These are phyloP conservation scores for Suhomyces kilbournensis DNA, from an alignment of 805 yeast genomes.

Conservation along the genomic window DNA sequence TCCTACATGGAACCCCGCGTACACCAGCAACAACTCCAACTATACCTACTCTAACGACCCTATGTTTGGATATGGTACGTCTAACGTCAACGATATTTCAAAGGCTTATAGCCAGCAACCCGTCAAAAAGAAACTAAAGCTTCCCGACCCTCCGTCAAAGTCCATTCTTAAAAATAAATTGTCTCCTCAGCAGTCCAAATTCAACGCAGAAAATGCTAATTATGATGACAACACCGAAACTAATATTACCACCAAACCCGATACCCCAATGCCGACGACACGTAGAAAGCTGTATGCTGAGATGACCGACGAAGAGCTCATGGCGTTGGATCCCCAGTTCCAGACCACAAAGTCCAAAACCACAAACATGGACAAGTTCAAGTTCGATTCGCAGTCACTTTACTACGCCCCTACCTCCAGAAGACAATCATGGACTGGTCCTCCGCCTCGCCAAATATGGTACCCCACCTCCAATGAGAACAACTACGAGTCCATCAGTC, in stretches of 20 bases:
- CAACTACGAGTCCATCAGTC: conserved; percentile 36
- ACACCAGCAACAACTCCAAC: neutral
- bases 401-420: conserved; percentile 11
- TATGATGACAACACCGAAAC: conserved; percentile 14
- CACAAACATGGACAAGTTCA: conserved; percentile 41
- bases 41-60: conserved; percentile 11
- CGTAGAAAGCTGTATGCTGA: conserved; percentile 47
- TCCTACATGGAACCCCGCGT: conserved; percentile 2
- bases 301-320: conserved; percentile 53
- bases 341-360: conserved; percentile 32
- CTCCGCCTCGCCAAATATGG: conserved; percentile 6
- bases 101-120: conserved; percentile 13
- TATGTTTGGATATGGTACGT: conserved; percentile 20
- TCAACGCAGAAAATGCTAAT: conserved; percentile 13
- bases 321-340: conserved; percentile 54
- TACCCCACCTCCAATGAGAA: conserved; percentile 35
- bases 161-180: conserved; percentile 40
- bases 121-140: conserved; percentile 13
- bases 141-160: conserved; percentile 34
- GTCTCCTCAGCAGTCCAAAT: conserved; percentile 22
- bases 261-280: conserved; percentile 4
- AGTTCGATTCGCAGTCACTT: conserved; percentile 41
- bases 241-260: conserved; percentile 1
- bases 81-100: conserved; percentile 16
- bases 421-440: conserved; percentile 4